Conservation (phyloP, 1,284 basidiomycete genomes). For the Flammula alnicola region DNA sequence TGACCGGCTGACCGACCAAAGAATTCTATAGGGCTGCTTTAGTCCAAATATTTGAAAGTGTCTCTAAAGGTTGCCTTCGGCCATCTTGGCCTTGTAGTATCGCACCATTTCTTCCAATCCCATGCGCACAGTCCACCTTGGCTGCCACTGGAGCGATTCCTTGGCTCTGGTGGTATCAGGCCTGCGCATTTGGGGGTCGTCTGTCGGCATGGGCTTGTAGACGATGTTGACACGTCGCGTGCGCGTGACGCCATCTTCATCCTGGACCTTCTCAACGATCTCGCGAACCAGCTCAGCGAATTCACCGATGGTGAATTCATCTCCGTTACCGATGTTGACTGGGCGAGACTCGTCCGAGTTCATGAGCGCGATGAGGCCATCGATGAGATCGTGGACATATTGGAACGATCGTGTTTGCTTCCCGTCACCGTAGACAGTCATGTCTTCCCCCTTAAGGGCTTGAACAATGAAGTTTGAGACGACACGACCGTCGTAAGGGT, state of each 20-base stretch:
- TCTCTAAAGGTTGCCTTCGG: slow-evolving; percentile 72
- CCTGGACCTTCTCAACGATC: slow-evolving; percentile 88
- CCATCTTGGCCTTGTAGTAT: slow-evolving; percentile 89
- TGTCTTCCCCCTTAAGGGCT: slow-evolving; percentile 91
- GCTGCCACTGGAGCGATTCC: slow-evolving; percentile 87
- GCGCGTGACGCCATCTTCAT: slow-evolving; percentile 71
- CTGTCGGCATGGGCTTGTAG: slow-evolving; percentile 86
- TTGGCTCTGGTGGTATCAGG: slow-evolving; percentile 93
- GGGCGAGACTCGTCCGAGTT: slow-evolving; percentile 90
- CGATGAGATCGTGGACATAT: slow-evolving; percentile 85
- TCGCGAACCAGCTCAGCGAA: slow-evolving; percentile 90
- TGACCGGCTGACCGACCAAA: too few relatives aligned
- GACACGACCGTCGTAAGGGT: slow-evolving; percentile 94
- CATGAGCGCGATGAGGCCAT: slow-evolving; percentile 90
- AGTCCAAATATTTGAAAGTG: background rate
- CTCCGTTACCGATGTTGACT: slow-evolving; percentile 92
- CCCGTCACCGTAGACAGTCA: slow-evolving; percentile 98
- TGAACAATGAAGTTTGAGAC: slow-evolving; percentile 99
- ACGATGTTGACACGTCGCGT: slow-evolving; percentile 72
- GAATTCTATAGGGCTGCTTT: too few relatives aligned
- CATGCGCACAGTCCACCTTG: slow-evolving; percentile 89
- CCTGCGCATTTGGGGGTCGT: slow-evolving; percentile 93
- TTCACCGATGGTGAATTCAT: slow-evolving; percentile 94
- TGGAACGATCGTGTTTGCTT: slow-evolving; percentile 96
- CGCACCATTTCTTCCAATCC: slow-evolving; percentile 94